Percentiles rank a stretch among this genome's conserved stretches.
phyloP scores from a whole-genome alignment of 129 eudicot species.

The Escallonia rubra region DNA sequence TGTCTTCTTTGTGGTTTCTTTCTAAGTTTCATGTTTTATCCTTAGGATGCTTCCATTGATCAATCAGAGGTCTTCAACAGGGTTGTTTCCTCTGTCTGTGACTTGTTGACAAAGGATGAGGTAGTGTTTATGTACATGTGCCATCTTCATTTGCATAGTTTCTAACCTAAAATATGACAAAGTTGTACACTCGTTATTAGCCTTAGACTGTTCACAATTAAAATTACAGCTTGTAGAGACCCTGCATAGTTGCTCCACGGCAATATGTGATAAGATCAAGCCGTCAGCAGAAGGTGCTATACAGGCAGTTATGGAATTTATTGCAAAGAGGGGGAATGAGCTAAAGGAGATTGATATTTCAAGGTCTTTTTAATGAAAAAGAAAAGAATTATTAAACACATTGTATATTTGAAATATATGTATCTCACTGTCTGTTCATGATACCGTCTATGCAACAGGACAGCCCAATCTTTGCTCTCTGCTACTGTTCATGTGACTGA shows the following conservation, averaged over 20 bases:
- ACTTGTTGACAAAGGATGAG: conserved; percentile 82
- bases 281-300: conserved; percentile 96
- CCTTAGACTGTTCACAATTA: conserved; percentile 10
- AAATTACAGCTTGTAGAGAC: conserved; percentile 80
- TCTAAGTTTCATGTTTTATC: conserved; percentile 6
- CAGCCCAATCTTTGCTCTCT: conserved; percentile 86
- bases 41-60: conserved; percentile 94
- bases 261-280: conserved; percentile 86
- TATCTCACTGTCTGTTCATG: not conserved
- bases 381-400: not conserved
- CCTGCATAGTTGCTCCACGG: conserved; percentile 63
- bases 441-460: conserved; percentile 47
- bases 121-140: conserved; percentile 22
- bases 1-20: not conserved
- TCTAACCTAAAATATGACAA: not conserved
- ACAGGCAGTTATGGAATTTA: conserved; percentile 85
- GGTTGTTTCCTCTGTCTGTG: conserved; percentile 79
- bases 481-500: conserved; percentile 81
- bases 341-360: conserved; percentile 77
- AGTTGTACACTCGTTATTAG: not conserved
- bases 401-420: not conserved
- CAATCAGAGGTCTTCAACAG: conserved; percentile 97
- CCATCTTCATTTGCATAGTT: not conserved
- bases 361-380: conserved; percentile 41
- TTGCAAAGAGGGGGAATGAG: conserved; percentile 69